Evolutionary conservation across 495 filamentous ascomycete species (phyloP).

Genomic region (Hypoxylon intermedium): DNA sequence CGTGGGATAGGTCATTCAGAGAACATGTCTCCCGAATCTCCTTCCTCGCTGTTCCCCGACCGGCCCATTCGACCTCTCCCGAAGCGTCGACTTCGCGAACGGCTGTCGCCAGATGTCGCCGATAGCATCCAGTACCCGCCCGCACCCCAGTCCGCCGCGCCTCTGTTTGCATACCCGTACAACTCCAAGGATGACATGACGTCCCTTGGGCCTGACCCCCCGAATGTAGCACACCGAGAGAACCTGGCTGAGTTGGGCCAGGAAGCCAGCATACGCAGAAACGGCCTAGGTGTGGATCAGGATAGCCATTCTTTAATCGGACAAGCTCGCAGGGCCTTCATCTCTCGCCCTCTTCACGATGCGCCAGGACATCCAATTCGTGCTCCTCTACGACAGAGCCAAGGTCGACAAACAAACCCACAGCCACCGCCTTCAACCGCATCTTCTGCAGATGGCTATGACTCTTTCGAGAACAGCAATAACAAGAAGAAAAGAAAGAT

Average conservation of each 20-base stretch:
- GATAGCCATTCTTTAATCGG: conserved; percentile 48
- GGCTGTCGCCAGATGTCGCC: conserved; percentile 82
- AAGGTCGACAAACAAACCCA: conserved; percentile 52
- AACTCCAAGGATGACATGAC: conserved; percentile 50
- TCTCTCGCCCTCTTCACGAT: conserved; percentile 37
- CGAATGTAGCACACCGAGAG: conserved; percentile 40
- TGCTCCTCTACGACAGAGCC: conserved; percentile 37
- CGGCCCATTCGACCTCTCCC: conserved; percentile 93
- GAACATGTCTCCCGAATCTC: conserved; percentile 72
- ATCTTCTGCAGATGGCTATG: conserved; percentile 83
- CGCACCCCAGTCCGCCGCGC: conserved; percentile 66
- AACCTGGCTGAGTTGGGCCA: conserved; percentile 41
- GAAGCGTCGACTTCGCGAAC: conserved; percentile 81
- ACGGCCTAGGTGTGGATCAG: conserved; percentile 45
- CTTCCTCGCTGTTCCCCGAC: conserved; percentile 79
- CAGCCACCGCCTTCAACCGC: conserved; percentile 56
- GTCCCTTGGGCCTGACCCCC: conserved; percentile 28
- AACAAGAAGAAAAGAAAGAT: conserved; percentile 99
- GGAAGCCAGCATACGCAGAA: conserved; percentile 37
- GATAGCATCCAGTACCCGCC: conserved; percentile 83
- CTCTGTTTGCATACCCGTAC: conserved; percentile 79
- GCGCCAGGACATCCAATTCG: conserved; percentile 36
- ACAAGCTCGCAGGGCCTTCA: conserved; percentile 35
- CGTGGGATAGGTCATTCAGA: conserved; percentile 28
- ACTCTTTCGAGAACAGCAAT: conserved; percentile 97